A percentile compares a stretch with the other conserved stretches of the same genome.
Conservation (phyloP, 2,329 filamentous ascomycete genomes). For the Penicillium sp. region DNA sequence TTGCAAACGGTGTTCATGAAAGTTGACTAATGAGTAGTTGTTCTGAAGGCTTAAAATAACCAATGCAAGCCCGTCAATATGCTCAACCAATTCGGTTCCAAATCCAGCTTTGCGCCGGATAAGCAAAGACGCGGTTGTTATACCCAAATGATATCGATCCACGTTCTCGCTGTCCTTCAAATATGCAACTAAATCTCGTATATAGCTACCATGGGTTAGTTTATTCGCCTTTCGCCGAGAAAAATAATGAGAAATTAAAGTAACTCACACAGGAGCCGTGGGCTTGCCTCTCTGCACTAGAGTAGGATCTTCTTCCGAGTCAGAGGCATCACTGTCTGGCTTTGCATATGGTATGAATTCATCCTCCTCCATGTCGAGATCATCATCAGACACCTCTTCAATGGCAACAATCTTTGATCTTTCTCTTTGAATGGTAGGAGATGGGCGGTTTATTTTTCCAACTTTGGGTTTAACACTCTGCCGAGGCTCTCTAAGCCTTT, state of each 20-base stretch:
- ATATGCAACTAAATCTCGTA: slow-evolving; percentile 75
- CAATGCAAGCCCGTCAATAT: slow-evolving; percentile 74
- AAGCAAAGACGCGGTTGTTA: slow-evolving; percentile 70
- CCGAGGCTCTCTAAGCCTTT: slow-evolving; percentile 13
- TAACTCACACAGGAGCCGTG: slow-evolving; percentile 66
- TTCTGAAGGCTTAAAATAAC: slow-evolving; percentile 78
- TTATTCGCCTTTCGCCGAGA: neutral
- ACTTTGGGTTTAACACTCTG: slow-evolving; percentile 14
- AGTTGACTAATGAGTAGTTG: slow-evolving; percentile 75
- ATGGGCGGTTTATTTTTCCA: neutral
- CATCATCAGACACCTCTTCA: slow-evolving; percentile 61
- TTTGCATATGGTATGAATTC: slow-evolving; percentile 77
- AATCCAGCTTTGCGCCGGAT: slow-evolving; percentile 87
- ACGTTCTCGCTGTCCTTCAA: slow-evolving; percentile 78
- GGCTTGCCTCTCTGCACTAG: slow-evolving; percentile 78
- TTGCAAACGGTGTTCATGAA: slow-evolving; percentile 70
- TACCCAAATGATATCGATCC: slow-evolving; percentile 75
- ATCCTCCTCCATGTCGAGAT: slow-evolving; percentile 54
- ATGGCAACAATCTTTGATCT: slow-evolving; percentile 49
- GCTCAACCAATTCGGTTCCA: slow-evolving; percentile 80
- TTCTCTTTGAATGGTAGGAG: neutral
- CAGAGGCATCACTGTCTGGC: slow-evolving; percentile 80
- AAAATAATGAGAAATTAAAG: neutral
- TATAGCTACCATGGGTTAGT: slow-evolving; percentile 52
- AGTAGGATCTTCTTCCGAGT: slow-evolving; percentile 90